Conservation (phyloP, 192 early-diverging fungal species). For the Backusella sp. region DNA sequence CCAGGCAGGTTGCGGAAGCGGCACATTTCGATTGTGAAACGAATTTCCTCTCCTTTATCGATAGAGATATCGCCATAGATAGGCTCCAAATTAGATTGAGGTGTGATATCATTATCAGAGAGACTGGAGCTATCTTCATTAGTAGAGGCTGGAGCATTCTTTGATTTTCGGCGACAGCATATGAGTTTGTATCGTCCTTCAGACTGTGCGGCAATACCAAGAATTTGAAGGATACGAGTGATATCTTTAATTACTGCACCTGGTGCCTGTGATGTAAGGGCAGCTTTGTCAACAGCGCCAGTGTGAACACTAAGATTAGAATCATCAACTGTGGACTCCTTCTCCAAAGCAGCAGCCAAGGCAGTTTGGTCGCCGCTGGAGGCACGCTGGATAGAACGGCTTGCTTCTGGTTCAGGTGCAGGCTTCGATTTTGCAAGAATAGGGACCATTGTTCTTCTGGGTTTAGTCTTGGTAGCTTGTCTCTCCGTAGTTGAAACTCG, state of each 20-base stretch:
- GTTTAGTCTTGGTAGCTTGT: not conserved
- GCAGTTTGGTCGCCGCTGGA: not conserved
- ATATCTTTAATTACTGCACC: conserved; percentile 50
- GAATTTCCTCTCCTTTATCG: conserved; percentile 64
- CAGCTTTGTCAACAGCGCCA: conserved; percentile 55
- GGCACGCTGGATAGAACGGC: not conserved
- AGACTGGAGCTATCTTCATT: not conserved
- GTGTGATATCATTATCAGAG: not conserved
- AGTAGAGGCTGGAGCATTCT: not conserved
- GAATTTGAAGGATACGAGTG: conserved; percentile 28
- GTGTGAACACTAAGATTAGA: conserved; percentile 53
- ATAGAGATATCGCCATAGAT: conserved; percentile 35
- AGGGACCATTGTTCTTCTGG: not conserved
- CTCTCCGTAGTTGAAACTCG: not conserved
- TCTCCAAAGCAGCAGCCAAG: not conserved
- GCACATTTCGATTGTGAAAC: conserved; percentile 75
- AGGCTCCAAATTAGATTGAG: conserved; percentile 17
- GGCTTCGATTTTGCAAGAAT: not conserved
- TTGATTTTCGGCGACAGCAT: conserved; percentile 42
- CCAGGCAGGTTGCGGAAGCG: conserved; percentile 74
- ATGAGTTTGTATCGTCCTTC: conserved; percentile 48
- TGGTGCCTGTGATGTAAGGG: conserved; percentile 51
- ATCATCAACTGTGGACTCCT: not conserved
- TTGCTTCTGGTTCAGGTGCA: not conserved
- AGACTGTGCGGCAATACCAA: conserved; percentile 16